Evolutionary conservation across 1,139 yeast genomes (phyloP), one percentile per base, ranked within the genome.

Genomic region (Scheffersomyces illinoinensis): DNA sequence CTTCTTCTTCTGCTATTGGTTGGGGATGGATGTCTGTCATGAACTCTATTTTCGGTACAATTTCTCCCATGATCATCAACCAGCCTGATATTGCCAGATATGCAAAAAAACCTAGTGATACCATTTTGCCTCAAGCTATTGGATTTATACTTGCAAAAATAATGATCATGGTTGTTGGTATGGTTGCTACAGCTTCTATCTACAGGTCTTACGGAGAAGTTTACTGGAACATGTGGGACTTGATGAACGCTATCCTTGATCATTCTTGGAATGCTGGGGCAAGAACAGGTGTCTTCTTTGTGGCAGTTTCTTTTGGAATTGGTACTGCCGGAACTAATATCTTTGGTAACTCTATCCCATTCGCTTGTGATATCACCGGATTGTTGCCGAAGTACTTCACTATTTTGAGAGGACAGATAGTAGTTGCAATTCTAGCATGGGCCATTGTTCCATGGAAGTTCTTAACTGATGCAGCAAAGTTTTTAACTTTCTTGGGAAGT

Each of bases 321-420:
- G 71, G 74, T 12, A 70, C 76, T 47, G 64, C 74, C 48, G 71
- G 73, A 23, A 71, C 77, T n/a, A 68, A 74, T 59, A 67, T 74
- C 49, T 62, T 72, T n/a, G 74, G 73, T 18, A 48, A 48, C 26
- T 48, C 51, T 4, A 48, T 48, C 23, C 51, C 51, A 10, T 48
- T 48, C 20, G 51, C 51, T 48, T 48, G 51, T 10, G 51, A 48
- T 23, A 48, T 48, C 24, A 20, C 51, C 4, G 51, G 51, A 4
- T 48, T 48, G 14, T 23, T 48, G 14, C 51, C 51, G 10, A 48
- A 48, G 23, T 48, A 48, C 24, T 48, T 48, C 51, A 48, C 51
- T 8, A 48, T 48, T 48, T 21, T 48, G 1, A 48, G 51, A 20
- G 51, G 51, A 10, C 51, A 48, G n/a, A 48, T 48, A 1, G 21